Base-by-base conservation (phyloP, 2,329 filamentous ascomycete genomes). In the Fusarium papillatum region DNA sequence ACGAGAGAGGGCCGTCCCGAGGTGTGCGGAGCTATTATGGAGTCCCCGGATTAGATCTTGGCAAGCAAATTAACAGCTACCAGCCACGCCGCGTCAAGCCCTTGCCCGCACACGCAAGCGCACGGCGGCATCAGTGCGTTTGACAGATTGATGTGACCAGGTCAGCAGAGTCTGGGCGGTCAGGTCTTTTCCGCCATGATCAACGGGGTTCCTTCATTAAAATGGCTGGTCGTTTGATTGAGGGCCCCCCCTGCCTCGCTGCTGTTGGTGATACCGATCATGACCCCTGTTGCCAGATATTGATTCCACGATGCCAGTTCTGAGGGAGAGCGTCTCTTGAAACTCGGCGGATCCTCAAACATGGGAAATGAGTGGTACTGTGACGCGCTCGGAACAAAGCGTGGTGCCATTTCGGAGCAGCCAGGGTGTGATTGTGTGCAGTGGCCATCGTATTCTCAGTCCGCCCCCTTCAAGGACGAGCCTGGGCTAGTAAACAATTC, bases 211-310 rank as follows among this genome's bases (percentile, higher is more conserved):
- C 67, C 70, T 59, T 76, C 59, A 74, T 66, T 43, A 53, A 46
- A 65, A 62, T 53, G 74, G 73, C 74, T 48, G 68, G 62, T 72
- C 71, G 68, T 74, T 66, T 76, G 74, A 73, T 75, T 66, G 73
- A 76, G 41, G 39, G 26, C n/a, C 62, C 74, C 31, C 73, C 70
- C 41, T 43, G 10, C 24, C 34, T 38, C 39, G 48, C 19, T 19
- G 74, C 64, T 76, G 74, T 76, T 76, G 74, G 74, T 76, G 74
- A 74, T 76, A 65, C 68, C 53, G 76, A 43, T 55, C 61, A 64
- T 62, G 38, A 72, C 66, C 74, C 74, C 66, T 74, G 74, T 71
- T 60, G 43, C 59, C 41, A 55, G 43, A 57, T 53, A 48, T 64
- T 36, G 70, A 63, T 72, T 66, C 74, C 64, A 76, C 65, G 71